phyloP scores from a whole-genome alignment of 176 grass and related monocot genomes.

The Cymbopogon citratus region DNA sequence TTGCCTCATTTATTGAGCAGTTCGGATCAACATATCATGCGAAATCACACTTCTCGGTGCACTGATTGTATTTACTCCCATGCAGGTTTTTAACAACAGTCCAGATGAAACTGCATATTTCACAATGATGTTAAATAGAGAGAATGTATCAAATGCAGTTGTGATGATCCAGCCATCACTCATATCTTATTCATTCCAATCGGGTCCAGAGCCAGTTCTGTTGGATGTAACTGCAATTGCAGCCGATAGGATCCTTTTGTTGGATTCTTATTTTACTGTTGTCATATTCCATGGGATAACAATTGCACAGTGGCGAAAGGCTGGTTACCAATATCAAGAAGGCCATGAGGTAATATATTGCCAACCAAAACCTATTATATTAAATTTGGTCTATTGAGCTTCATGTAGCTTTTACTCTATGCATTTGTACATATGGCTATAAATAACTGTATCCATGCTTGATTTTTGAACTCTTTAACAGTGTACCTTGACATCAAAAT shows the following conservation, averaged over 20 bases:
- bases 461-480: conserved; percentile 1
- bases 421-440: neutral
- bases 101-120: conserved; percentile 88
- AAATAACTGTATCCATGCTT: neutral
- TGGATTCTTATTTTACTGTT: conserved; percentile 84
- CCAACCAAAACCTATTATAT: neutral
- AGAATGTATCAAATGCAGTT: conserved; percentile 61
- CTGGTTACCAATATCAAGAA: conserved; percentile 91
- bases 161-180: conserved; percentile 91
- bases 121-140: conserved; percentile 66
- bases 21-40: conserved; percentile 17
- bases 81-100: conserved; percentile 81
- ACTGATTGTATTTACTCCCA: conserved; percentile 24
- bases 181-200: conserved; percentile 75
- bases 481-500: conserved; percentile 11
- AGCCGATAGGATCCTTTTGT: conserved; percentile 64
- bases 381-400: conserved; percentile 1
- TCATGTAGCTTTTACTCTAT: neutral
- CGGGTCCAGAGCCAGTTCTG: conserved; percentile 53
- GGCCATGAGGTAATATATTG: conserved; percentile 69
- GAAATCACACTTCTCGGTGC: neutral
- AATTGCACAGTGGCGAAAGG: conserved; percentile 84
- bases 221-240: conserved; percentile 76
- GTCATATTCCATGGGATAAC: conserved; percentile 71
- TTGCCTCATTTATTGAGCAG: neutral